These are phyloP conservation scores for Colletotrichum acutatum DNA, from an alignment of 2,329 filamentous ascomycete species.

Conservation along the genomic window DNA sequence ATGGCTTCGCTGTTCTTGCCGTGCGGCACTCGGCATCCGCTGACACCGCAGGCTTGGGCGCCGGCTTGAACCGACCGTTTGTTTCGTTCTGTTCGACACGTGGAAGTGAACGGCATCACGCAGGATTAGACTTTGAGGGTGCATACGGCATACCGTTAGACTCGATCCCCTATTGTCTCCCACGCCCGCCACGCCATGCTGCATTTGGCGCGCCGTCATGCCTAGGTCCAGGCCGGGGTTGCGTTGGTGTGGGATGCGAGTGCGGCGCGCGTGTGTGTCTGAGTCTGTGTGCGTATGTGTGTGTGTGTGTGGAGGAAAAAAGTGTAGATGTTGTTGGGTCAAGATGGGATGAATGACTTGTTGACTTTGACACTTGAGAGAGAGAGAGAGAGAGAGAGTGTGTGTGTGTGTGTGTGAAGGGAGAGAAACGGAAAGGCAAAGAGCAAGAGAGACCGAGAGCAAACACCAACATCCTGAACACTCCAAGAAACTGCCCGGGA, in stretches of 20 bases:
- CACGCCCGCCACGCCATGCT: slow-evolving; percentile 16
- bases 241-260: slow-evolving; percentile 36
- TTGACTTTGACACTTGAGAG: neutral
- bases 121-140: slow-evolving; percentile 17
- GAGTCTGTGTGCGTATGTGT: slow-evolving; percentile 2
- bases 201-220: slow-evolving; percentile 16
- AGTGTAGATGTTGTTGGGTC: neutral
- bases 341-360: slow-evolving; percentile 33
- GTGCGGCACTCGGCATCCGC: neutral
- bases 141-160: slow-evolving; percentile 18
- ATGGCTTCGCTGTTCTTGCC: neutral
- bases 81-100: slow-evolving; percentile 26
- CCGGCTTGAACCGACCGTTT: slow-evolving; percentile 14
- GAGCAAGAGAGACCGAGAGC: neutral
- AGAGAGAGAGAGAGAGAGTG: too few relatives aligned
- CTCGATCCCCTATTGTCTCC: slow-evolving; percentile 14
- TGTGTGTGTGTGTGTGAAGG: too few relatives aligned
- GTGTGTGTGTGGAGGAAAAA: neutral
- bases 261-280: slow-evolving; percentile 8
- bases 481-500: neutral
- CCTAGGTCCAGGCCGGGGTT: slow-evolving; percentile 3
- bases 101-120: slow-evolving; percentile 17
- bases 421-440: neutral
- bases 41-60: neutral
- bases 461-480: neutral